Base-by-base conservation (phyloP, 176 grass and related monocot species). In the Carex myosuroides region DNA sequence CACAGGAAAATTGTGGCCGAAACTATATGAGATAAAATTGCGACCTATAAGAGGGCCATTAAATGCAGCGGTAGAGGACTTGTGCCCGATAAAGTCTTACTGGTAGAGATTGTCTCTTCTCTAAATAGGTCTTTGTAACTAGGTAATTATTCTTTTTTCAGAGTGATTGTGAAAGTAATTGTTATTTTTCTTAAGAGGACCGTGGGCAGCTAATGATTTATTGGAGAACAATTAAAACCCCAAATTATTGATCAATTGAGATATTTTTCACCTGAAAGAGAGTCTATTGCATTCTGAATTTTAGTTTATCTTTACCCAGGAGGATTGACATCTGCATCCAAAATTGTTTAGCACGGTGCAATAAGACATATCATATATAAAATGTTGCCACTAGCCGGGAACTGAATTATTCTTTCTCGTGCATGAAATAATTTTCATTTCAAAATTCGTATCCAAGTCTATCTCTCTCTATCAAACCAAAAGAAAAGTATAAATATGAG, bases 1-100 rank as follows among this genome's bases (percentile, higher is more conserved):
- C 18, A 90, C 88, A 42, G 88, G 88, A 30, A 90, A 90, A 30
- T 64, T 90, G 52, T 90, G 88, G 88, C 88, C 85, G 12, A 90
- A 90, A 52, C 79, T 90, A 30, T 90, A 90, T 70, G 85, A 90
- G 81, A 90, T 90, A 26, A 87, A 87, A 70, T 53, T 87, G 17
- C 80, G 41, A 33, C 80, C 88, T 70, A 50, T 87, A 39, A 90
- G 39, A 13, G 81, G 72, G 56, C 24, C 29, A 60, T 59, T 37
- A 7, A 87, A 65, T 3, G 30, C 50, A 56, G 83, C 70, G 3
- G 61, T 90, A 58, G 71, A 90, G 63, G 72, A 90, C 63, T 60
- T 90, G 13, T 90, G 88, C 73, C 85, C 61, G 6, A 64, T 74
- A 53, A 63, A 39, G 77, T 14, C 55, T 13, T 87, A 87, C 62